A percentile compares a stretch with the other conserved stretches of the same genome.
Conservation (phyloP, 371 early-diverging fungal genomes). For the Massospora cicadina region DNA sequence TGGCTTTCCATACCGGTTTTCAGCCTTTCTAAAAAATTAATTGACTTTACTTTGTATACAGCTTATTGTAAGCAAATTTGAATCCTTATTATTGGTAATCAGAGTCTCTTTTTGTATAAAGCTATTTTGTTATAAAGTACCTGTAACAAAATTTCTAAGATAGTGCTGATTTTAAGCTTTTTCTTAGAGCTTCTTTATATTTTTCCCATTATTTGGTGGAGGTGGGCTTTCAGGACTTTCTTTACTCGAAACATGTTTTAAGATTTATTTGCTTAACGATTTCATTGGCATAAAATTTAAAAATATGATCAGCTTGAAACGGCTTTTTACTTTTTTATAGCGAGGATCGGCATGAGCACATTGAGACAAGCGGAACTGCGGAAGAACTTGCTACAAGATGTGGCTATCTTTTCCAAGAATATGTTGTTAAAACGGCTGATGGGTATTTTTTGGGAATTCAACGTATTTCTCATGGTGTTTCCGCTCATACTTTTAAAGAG, state of each 20-base stretch:
- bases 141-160: too few relatives aligned
- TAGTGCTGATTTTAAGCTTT: neutral
- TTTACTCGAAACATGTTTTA: neutral
- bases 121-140: too few relatives aligned
- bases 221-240: neutral
- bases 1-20: too few relatives aligned
- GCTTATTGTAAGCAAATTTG: too few relatives aligned
- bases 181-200: neutral
- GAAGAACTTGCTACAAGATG: conserved; percentile 4
- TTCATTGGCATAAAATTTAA: too few relatives aligned
- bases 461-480: conserved; percentile 39
- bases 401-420: conserved; percentile 58
- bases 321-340: neutral
- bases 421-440: conserved; percentile 70
- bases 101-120: too few relatives aligned
- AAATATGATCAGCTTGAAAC: neutral
- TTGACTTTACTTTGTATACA: too few relatives aligned
- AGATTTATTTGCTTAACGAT: neutral
- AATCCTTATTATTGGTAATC: too few relatives aligned
- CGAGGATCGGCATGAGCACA: neutral
- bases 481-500: conserved; percentile 11
- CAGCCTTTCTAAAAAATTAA: too few relatives aligned
- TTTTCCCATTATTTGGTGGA: neutral
- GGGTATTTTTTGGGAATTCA: conserved; percentile 78
- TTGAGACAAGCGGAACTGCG: neutral